Conservation (phyloP, 176 grass and related monocot species). For the Neostapfia colusana region DNA sequence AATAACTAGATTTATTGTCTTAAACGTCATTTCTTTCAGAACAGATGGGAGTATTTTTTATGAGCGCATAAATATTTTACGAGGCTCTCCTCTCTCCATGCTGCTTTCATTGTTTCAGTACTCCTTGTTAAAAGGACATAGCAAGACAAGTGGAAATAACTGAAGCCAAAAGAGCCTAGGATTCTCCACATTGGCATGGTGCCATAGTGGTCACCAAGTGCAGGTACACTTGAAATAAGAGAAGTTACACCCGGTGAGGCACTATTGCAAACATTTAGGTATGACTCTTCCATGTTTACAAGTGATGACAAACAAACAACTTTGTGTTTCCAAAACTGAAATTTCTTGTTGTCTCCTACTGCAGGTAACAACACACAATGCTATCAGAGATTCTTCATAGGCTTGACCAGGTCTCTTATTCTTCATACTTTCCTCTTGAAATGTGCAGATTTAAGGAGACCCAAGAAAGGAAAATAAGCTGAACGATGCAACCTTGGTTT, state of each 20-base stretch:
- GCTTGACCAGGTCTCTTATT: constrained; percentile 39
- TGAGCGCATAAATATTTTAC: constrained; percentile 2
- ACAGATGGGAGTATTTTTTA: too few relatives aligned
- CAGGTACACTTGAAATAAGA: not conserved
- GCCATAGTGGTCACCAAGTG: not conserved
- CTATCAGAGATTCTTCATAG: not conserved
- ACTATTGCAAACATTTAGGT: not conserved
- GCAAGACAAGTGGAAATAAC: too few relatives aligned
- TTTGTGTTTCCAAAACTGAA: not conserved
- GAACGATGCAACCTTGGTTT: constrained; percentile 27
- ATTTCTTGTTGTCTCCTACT: not conserved
- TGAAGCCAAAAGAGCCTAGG: not conserved
- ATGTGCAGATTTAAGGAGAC: constrained; percentile 56
- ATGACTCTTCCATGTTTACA: constrained; percentile 6
- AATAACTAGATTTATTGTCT: too few relatives aligned
- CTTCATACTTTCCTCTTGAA: constrained; percentile 61
- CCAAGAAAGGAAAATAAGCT: constrained; percentile 59
- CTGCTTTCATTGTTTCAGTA: not conserved
- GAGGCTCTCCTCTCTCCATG: not conserved
- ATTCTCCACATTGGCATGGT: constrained; percentile 6
- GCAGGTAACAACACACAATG: not conserved
- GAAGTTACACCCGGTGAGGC: constrained; percentile 1
- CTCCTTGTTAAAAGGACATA: constrained; percentile 15
- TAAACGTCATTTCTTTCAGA: too few relatives aligned
- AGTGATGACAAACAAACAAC: not conserved